Evolutionary conservation across 1,284 basidiomycete species (phyloP).

Genomic region (Cutaneotrichosporon cavernicola): DNA sequence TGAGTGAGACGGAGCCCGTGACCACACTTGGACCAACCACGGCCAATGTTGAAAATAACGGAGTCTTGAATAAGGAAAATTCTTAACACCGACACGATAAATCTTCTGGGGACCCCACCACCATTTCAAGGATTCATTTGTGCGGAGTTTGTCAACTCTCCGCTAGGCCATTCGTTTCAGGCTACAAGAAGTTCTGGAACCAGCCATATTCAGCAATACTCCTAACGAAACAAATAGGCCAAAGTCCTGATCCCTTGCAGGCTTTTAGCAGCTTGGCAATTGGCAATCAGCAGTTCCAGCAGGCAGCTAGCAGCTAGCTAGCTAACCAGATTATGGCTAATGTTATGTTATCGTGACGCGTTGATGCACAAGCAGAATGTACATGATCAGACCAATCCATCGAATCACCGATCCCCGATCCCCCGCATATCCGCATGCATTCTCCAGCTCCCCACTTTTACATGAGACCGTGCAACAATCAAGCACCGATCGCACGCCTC

Average conservation of each 20-base stretch:
- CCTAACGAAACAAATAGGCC: too few species aligned
- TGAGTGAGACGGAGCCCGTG: conserved; percentile 3
- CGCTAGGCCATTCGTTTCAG: too few species aligned
- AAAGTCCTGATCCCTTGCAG: too few species aligned
- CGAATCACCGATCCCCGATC: not conserved
- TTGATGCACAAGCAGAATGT: too few species aligned
- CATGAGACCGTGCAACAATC: not conserved
- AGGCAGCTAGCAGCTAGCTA: too few species aligned
- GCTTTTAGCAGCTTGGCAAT: too few species aligned
- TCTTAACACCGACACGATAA: not conserved
- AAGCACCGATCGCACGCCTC: not conserved
- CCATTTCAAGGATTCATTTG: not conserved
- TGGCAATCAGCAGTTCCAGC: too few species aligned
- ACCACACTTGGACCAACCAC: not conserved
- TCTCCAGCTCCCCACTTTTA: not conserved
- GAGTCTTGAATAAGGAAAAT: not conserved
- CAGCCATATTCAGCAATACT: too few species aligned
- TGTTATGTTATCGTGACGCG: too few species aligned
- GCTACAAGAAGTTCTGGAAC: too few species aligned
- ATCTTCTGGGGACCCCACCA: not conserved
- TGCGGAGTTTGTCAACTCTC: not conserved
- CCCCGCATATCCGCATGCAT: not conserved
- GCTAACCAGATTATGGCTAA: too few species aligned
- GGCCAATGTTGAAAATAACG: not conserved
- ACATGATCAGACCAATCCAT: too few species aligned